Evolutionary conservation across 2,329 filamentous ascomycete genomes (phyloP).

Genomic region (Plectosphaerella sp.): DNA sequence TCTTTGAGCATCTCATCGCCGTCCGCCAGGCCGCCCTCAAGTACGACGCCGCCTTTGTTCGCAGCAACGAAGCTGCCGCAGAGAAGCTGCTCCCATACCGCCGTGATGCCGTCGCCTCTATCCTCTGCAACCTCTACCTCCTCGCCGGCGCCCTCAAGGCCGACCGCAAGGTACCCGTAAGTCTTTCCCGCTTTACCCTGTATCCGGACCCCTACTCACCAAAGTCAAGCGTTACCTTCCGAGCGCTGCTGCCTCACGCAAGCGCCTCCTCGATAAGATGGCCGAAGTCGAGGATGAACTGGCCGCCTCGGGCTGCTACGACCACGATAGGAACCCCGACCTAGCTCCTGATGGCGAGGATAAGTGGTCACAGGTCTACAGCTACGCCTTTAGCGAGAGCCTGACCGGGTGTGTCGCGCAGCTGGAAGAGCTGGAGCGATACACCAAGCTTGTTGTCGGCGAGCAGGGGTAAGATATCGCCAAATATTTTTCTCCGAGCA

Average conservation of each 20-base stretch:
- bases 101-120: conserved; percentile 52
- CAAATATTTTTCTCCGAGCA: background rate
- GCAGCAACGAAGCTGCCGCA: conserved; percentile 43
- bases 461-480: conserved; percentile 37
- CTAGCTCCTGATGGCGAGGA: conserved; percentile 26
- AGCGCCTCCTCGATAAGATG: conserved; percentile 46
- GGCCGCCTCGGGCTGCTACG: background rate
- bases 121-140: conserved; percentile 55
- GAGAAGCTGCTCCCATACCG: conserved; percentile 44
- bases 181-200: conserved; percentile 8
- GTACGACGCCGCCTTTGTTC: conserved; percentile 49
- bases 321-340: conserved; percentile 13
- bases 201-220: background rate
- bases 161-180: conserved; percentile 42
- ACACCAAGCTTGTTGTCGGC: conserved; percentile 54
- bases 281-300: conserved; percentile 39
- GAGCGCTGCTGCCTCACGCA: conserved; percentile 48
- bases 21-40: conserved; percentile 54
- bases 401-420: conserved; percentile 51
- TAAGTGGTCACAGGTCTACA: conserved; percentile 54
- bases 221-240: conserved; percentile 44
- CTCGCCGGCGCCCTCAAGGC: conserved; percentile 51
- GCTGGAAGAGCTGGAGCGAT: conserved; percentile 48
- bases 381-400: conserved; percentile 49
- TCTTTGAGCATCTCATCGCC: conserved; percentile 55